Base-by-base conservation (phyloP, 805 yeast species). In the Yarrowia yakushimensis region DNA sequence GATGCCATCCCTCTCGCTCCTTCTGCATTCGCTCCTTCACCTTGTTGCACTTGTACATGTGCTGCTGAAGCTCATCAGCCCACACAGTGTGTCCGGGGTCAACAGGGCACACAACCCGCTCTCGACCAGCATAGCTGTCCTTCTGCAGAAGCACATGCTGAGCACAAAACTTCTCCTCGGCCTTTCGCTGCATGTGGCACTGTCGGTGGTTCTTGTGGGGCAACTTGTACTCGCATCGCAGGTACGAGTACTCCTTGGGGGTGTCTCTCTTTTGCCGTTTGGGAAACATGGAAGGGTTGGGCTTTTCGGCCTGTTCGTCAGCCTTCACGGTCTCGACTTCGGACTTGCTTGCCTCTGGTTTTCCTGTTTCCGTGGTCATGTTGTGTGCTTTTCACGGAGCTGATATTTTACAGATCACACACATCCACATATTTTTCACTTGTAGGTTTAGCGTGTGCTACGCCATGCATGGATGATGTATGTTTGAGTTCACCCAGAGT, bases 1-100 rank as follows among this genome's bases (percentile, higher is more conserved):
- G 67, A 67, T 75, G 85, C 87, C 90, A 89, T 2, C 76, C 70
- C n/a, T 78, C 79, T 10, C 65, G 65, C 54, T 69, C 72, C 54
- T 72, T 71, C 9, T 62, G 50, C 37, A 75, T 67, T 43, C 69
- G 54, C 68, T 74, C 59, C 71, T 76, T 63, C 18, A 28, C 31
- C 68, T 76, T 67, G 61, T 67, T 65, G 71, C 97, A 90, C 69
- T 83, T 84, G 63, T 74, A 76, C 55, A 85, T 59, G 72, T 90
- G 97, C 17, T 68, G 72, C 5, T 76, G 71, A 42, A 89, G 70
- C 60, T 81, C 84, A 43, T 78, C 77, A 52, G 77, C 77, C 90
- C 89, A 86, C 0, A 90, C 84, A 1, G 86, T 81, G 71, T 90
- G 97, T 2, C 82, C 79, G 1, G 86, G 83, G 71, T 90, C 96